Evolutionary conservation across 495 filamentous ascomycete genomes (phyloP).

Genomic region (Halenospora varia): DNA sequence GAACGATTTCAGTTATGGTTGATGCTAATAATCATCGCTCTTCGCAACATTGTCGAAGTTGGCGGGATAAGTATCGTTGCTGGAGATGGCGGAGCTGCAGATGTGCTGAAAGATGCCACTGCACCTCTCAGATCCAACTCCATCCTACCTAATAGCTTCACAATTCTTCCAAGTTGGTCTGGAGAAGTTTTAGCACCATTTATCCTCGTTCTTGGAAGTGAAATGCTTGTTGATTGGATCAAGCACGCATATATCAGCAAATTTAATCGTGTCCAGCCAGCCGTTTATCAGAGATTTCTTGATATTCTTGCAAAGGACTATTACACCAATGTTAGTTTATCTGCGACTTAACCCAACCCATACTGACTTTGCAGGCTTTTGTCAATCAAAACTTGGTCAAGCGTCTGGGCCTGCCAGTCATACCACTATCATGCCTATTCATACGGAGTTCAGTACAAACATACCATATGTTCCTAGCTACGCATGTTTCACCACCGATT

Average conservation of each 20-base stretch:
- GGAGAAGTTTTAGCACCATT: constrained; percentile 91
- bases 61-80: constrained; percentile 59
- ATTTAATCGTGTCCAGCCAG: constrained; percentile 94
- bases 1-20: constrained; percentile 98
- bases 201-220: constrained; percentile 85
- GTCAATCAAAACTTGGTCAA: constrained; percentile 84
- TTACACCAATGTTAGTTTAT: constrained; percentile 71
- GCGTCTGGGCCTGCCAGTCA: constrained; percentile 84
- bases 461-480: constrained; percentile 96
- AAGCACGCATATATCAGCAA: constrained; percentile 98
- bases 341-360: background rate
- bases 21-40: constrained; percentile 92
- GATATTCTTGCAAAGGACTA: constrained; percentile 97
- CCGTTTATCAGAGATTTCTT: constrained; percentile 81
- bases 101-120: constrained; percentile 39
- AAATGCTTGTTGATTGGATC: constrained; percentile 96
- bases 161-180: constrained; percentile 79
- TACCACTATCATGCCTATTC: constrained; percentile 91
- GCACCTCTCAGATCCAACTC: constrained; percentile 47
- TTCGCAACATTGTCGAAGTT: constrained; percentile 91
- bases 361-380: constrained; percentile 59
- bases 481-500: constrained; percentile 69
- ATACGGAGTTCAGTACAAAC: constrained; percentile 92
- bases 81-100: constrained; percentile 35
- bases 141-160: constrained; percentile 76